Evolutionary conservation across 2,329 filamentous ascomycete species (phyloP), one percentile per base, ranked within the genome.

Genomic region (Colletotrichum spaethianum): DNA sequence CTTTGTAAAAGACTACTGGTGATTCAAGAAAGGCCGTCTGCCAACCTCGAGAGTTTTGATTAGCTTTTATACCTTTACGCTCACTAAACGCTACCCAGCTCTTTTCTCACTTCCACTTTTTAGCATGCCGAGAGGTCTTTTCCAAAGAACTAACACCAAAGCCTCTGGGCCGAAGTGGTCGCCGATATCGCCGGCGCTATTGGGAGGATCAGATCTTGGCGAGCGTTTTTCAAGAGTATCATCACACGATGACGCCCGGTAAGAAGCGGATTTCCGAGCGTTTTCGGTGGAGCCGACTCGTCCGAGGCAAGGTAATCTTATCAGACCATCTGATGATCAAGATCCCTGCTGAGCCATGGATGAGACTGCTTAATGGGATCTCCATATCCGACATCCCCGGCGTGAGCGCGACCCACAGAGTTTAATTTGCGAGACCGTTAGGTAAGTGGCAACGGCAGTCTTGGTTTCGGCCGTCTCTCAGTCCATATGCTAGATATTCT

Each of bases 241-340:
- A 65, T 50, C n/a, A 36, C 6, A 42, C 33, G 36, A 50, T 26
- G 31, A 59, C 40, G 36, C 48, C 38, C 68, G 46, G 40, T 26
- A 66, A 50, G 11, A 42, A 42, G 68, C 68, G 48, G 63, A 6
- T 23, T 61, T 23, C 36, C 52, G 63, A 70, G 63, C 46, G 56
- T 57, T 62, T 67, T 67, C 48, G 62, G 63, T 31, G 68, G 68
- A 63, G 56, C 56, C 33, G 38, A 52, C 33, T 55, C n/a, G 61
- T 50, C 53, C 44, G 42, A 65, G 61, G 20, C 56, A 67, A 67
- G 59, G 57, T 68, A 73, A 75, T 76, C 74, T 76, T 66, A 76
- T 76, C 75, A 75, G 75, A 75, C 75, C 68, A 76, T 76, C 74
- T 75, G 75, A 76, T 76, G 75, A 76, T 74, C 63, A 23, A 0